Evolutionary conservation across 2,329 filamentous ascomycete genomes (phyloP).

Genomic region (Aschersonia sp.): DNA sequence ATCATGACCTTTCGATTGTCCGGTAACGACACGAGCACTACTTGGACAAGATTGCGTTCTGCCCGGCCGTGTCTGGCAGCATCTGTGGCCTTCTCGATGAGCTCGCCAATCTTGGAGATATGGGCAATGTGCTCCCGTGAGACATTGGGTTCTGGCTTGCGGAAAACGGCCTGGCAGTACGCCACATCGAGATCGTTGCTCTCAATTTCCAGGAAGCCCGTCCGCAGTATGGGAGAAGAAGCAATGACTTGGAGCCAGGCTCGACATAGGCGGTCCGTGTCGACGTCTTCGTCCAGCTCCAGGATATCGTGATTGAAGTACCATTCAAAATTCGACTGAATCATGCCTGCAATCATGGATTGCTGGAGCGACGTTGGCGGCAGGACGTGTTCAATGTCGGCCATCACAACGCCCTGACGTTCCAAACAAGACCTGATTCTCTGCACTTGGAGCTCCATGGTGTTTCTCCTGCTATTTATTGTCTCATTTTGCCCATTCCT

Average conservation of each 20-base stretch:
- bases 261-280: conserved; percentile 38
- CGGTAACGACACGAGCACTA: conserved; percentile 24
- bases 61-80: conserved; percentile 23
- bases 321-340: conserved; percentile 54
- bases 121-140: not conserved
- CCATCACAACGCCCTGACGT: conserved; percentile 17
- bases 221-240: conserved; percentile 58
- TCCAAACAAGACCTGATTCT: conserved; percentile 24
- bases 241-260: conserved; percentile 50
- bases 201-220: conserved; percentile 53
- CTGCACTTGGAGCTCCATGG: not conserved
- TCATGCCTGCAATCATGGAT: conserved; percentile 71
- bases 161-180: conserved; percentile 32
- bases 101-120: not conserved
- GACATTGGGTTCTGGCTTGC: not conserved
- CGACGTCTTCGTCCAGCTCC: conserved; percentile 36
- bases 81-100: conserved; percentile 22
- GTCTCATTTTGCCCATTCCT: no score
- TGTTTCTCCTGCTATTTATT: no score
- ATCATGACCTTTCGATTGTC: conserved; percentile 27
- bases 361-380: conserved; percentile 79
- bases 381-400: conserved; percentile 41
- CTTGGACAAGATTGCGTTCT: conserved; percentile 28
- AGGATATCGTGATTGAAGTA: conserved; percentile 84
- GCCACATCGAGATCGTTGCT: conserved; percentile 37